These are phyloP conservation scores for Penicillium paneum DNA, from an alignment of 2,329 filamentous ascomycete species.

Conservation along the genomic window DNA sequence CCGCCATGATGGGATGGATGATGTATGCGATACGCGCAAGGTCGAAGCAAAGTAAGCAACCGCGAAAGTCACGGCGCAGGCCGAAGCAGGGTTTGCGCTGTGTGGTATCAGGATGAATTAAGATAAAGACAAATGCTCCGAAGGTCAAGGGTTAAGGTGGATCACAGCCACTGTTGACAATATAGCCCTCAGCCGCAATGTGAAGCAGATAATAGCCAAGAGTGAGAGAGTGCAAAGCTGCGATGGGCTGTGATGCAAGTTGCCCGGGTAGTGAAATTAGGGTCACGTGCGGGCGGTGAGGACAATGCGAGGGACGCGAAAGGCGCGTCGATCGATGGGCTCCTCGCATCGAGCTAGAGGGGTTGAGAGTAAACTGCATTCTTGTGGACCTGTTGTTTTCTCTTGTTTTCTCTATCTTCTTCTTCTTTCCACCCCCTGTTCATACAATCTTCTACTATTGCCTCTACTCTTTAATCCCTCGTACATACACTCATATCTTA, in stretches of 20 bases:
- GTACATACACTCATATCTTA: constrained; percentile 21
- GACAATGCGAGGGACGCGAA: constrained; percentile 29
- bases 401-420: constrained; percentile 15
- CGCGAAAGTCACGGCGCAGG: not conserved
- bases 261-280: constrained; percentile 8
- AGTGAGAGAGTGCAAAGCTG: not conserved
- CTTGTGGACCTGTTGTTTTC: constrained; percentile 25
- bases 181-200: constrained; percentile 5
- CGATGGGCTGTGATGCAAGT: constrained; percentile 5
- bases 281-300: constrained; percentile 36
- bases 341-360: constrained; percentile 21
- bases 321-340: constrained; percentile 24
- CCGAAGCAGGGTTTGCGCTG: constrained; percentile 5
- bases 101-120: not conserved
- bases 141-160: not conserved
- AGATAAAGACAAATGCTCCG: not conserved
- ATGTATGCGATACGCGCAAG: constrained; percentile 4
- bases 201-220: not conserved
- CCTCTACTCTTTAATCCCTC: constrained; percentile 6
- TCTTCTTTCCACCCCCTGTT: constrained; percentile 2
- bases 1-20: constrained; percentile 43
- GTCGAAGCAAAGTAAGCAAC: not conserved
- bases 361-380: constrained; percentile 20
- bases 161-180: constrained; percentile 9
- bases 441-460: constrained; percentile 9